A percentile compares a stretch with the other conserved stretches of the same genome.
Conservation (phyloP, 148 eudicot species). For the Chenopodium suecicum region DNA sequence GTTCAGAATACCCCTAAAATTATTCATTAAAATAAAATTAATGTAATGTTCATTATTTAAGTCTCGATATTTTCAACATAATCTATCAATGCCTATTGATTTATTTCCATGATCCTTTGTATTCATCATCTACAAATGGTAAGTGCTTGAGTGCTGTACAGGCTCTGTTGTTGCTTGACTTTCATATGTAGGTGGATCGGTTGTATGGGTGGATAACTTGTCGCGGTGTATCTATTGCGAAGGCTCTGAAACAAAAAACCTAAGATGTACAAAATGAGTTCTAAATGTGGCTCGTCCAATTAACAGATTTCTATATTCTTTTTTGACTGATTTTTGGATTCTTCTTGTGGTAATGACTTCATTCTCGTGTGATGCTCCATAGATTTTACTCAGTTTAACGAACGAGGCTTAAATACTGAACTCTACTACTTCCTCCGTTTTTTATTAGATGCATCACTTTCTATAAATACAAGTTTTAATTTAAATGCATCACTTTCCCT, state of each 20-base stretch:
- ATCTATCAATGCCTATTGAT: too few relatives aligned
- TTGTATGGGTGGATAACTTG: constrained; percentile 82
- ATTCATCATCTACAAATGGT: too few relatives aligned
- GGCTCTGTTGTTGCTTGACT: background rate
- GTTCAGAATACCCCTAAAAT: too few relatives aligned
- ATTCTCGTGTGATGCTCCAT: constrained; percentile 10
- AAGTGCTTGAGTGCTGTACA: too few relatives aligned
- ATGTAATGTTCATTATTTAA: too few relatives aligned
- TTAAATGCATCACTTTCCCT: too few relatives aligned
- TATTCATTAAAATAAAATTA: too few relatives aligned
- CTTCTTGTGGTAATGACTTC: background rate
- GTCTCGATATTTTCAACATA: too few relatives aligned
- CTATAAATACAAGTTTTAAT: too few relatives aligned
- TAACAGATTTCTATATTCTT: constrained; percentile 10
- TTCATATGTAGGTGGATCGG: constrained; percentile 60
- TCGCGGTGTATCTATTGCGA: constrained; percentile 69
- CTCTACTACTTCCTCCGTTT: constrained; percentile 33
- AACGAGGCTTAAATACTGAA: constrained; percentile 87
- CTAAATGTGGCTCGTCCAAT: constrained; percentile 63
- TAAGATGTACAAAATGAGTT: constrained; percentile 77
- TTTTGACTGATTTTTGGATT: constrained; percentile 5
- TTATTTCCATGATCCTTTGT: too few relatives aligned
- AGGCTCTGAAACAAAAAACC: constrained; percentile 76
- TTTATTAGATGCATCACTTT: too few relatives aligned
- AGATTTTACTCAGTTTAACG: constrained; percentile 83